Conservation (phyloP, 2,329 filamentous ascomycete species). For the Graphilbum fragrans region DNA sequence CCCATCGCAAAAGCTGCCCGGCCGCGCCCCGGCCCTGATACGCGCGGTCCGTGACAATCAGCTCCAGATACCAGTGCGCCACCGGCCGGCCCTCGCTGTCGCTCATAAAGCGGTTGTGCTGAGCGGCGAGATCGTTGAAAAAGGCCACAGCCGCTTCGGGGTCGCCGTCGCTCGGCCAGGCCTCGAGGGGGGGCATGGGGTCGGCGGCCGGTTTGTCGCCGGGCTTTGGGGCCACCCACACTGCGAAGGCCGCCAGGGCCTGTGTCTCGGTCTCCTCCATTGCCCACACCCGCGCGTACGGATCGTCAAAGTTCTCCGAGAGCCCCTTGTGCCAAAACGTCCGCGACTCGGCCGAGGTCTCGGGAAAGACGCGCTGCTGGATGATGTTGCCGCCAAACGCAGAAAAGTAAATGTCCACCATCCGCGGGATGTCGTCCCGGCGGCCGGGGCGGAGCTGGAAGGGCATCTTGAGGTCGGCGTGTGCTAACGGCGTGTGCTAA, state of each 20-base stretch:
- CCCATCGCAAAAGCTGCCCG: slow-evolving; percentile 32
- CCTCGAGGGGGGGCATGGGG: slow-evolving; percentile 15
- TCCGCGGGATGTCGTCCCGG: slow-evolving; percentile 23
- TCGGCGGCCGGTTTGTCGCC: slow-evolving; percentile 9
- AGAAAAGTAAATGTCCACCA: slow-evolving; percentile 30
- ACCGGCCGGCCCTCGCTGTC: slow-evolving; percentile 3
- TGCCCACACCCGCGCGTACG: slow-evolving; percentile 25
- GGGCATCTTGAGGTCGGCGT: background rate
- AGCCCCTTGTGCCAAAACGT: slow-evolving; percentile 23
- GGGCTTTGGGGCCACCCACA: slow-evolving; percentile 26
- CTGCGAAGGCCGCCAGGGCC: slow-evolving; percentile 29
- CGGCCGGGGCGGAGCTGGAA: slow-evolving; percentile 21
- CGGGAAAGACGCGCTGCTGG: slow-evolving; percentile 24
- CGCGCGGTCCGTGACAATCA: slow-evolving; percentile 28
- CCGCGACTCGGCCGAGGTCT: slow-evolving; percentile 11
- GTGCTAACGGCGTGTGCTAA: background rate
- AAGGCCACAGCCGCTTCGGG: slow-evolving; percentile 23
- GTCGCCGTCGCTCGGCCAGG: slow-evolving; percentile 28
- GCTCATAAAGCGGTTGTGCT: slow-evolving; percentile 25
- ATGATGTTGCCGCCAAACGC: slow-evolving; percentile 29
- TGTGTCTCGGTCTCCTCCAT: slow-evolving; percentile 14
- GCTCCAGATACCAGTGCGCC: slow-evolving; percentile 35
- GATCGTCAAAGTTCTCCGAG: slow-evolving; percentile 25
- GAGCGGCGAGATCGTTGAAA: slow-evolving; percentile 23
- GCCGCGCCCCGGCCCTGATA: slow-evolving; percentile 34